Evolutionary conservation across 441 rosid genomes (phyloP).

Genomic region (Populus hybrid): DNA sequence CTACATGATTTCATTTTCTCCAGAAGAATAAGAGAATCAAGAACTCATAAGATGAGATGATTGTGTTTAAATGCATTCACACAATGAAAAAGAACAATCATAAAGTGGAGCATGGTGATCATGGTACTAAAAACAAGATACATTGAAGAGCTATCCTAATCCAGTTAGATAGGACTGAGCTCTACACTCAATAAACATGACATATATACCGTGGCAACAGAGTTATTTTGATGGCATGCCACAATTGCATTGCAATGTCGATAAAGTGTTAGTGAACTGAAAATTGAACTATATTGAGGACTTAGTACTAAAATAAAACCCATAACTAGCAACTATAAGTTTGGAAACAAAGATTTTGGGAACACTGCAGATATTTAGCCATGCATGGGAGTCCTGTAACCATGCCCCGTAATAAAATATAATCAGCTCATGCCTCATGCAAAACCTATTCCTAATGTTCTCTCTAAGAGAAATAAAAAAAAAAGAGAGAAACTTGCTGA

Average conservation of each 20-base stretch:
- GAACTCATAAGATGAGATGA: neutral
- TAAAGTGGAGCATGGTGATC: neutral
- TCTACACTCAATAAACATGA: neutral
- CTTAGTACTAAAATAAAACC: too few species aligned
- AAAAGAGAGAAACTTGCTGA: neutral
- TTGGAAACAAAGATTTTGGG: neutral
- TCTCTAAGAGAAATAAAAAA: neutral
- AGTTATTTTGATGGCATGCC: neutral
- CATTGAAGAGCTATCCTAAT: neutral
- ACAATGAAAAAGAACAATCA: neutral
- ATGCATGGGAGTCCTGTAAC: neutral
- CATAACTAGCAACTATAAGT: neutral
- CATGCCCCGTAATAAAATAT: neutral
- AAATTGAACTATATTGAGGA: neutral
- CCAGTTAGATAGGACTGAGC: neutral
- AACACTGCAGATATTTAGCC: neutral
- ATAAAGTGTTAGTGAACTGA: neutral
- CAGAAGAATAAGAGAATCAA: constrained; percentile 1
- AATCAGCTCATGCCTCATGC: constrained; percentile 1
- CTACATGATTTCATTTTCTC: neutral
- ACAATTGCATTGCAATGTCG: neutral
- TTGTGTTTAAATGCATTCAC: neutral
- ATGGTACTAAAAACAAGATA: neutral
- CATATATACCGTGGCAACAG: neutral
- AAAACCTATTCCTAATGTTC: neutral